Evolutionary conservation across 2,329 filamentous ascomycete genomes (phyloP).

Genomic region (Scortechinia acanthostroma): DNA sequence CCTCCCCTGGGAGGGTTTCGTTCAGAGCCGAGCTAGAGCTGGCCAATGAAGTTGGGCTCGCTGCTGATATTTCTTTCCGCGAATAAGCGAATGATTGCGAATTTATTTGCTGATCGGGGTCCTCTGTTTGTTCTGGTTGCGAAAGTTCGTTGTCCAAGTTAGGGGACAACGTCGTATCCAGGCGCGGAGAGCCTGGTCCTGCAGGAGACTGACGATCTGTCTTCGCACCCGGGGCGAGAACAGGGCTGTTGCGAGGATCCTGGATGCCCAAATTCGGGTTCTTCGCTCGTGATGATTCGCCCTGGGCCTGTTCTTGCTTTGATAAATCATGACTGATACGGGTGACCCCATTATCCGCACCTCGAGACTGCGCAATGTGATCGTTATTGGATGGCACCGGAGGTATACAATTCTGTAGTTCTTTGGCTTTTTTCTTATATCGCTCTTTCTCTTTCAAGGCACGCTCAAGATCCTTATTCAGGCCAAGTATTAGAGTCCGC

Average conservation of each 20-base stretch:
- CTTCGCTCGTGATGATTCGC: too few species aligned
- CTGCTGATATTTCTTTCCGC: not conserved
- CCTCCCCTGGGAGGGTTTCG: too few species aligned
- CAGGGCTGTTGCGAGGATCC: too few species aligned
- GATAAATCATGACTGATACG: conserved; percentile 3
- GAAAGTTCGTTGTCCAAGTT: too few species aligned
- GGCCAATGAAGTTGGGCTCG: not conserved
- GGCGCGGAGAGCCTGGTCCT: too few species aligned
- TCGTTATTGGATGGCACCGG: conserved; percentile 4
- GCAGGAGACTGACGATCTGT: too few species aligned
- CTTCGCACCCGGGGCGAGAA: too few species aligned
- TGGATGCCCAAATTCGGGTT: too few species aligned
- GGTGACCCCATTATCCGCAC: conserved; percentile 10
- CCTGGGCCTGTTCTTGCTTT: too few species aligned
- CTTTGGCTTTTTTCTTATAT: conserved; percentile 85
- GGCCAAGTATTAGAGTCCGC: conserved; percentile 80
- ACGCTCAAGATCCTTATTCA: conserved; percentile 90
- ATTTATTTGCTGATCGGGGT: not conserved
- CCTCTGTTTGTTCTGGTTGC: not conserved
- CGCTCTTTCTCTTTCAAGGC: conserved; percentile 89
- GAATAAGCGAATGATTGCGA: not conserved
- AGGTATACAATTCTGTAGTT: conserved; percentile 39
- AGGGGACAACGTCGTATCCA: too few species aligned
- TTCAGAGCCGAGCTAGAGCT: not conserved
- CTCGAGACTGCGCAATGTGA: conserved; percentile 6